Conservation (phyloP, 306 rosid genomes). For the Gastrolobium bilobum region DNA sequence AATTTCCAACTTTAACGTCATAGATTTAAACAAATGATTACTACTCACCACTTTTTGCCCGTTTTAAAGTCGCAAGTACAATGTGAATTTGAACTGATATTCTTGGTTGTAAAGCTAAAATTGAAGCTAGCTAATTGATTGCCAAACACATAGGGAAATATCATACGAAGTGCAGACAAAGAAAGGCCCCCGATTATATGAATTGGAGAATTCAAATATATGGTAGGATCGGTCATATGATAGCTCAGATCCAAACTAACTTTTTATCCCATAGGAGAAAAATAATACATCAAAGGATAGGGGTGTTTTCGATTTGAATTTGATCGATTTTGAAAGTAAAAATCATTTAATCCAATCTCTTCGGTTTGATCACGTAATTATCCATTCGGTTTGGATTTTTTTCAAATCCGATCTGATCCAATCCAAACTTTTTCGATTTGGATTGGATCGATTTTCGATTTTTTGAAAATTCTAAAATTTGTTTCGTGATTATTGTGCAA, state of each 20-base stretch:
- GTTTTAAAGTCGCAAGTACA: slow-evolving; percentile 45
- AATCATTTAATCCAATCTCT: too few species aligned
- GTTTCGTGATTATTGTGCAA: too few species aligned
- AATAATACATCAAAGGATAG: slow-evolving; percentile 33
- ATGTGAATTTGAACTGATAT: slow-evolving; percentile 44
- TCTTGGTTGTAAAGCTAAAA: slow-evolving; percentile 52
- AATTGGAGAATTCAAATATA: slow-evolving; percentile 62
- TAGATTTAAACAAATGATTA: slow-evolving; percentile 63
- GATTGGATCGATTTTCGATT: too few species aligned
- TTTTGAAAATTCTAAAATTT: too few species aligned
- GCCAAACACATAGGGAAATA: neutral
- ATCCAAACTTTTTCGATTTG: too few species aligned
- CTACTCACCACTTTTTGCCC: slow-evolving; percentile 50
- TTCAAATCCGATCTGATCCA: too few species aligned
- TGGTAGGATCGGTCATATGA: slow-evolving; percentile 55
- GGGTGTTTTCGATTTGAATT: too few species aligned
- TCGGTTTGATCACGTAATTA: too few species aligned
- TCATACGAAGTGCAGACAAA: slow-evolving; percentile 33
- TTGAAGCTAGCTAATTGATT: slow-evolving; percentile 47
- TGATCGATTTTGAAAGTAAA: too few species aligned
- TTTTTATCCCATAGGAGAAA: slow-evolving; percentile 48
- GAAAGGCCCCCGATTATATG: slow-evolving; percentile 52
- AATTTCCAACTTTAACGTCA: slow-evolving; percentile 58
- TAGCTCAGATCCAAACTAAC: slow-evolving; percentile 54
- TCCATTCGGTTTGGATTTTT: too few species aligned